These are phyloP conservation scores for Amanita pseudoporphyria DNA, from an alignment of 768 basidiomycete genomes.

Conservation along the genomic window DNA sequence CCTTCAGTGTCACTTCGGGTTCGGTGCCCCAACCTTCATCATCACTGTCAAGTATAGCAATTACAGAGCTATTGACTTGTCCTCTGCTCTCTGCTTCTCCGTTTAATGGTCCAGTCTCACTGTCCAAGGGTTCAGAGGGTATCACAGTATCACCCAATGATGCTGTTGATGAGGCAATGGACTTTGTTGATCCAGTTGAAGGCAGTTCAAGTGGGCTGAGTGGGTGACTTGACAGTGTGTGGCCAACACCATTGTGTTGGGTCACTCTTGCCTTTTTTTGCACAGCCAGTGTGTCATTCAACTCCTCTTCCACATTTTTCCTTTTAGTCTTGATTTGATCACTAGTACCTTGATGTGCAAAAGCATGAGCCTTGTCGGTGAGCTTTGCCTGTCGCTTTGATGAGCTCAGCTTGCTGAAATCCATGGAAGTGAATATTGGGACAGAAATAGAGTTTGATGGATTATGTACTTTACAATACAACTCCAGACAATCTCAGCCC, in stretches of 20 bases:
- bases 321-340: background rate
- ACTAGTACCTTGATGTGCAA: too few relatives aligned
- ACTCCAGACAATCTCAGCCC: background rate
- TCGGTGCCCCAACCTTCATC: background rate
- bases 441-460: background rate
- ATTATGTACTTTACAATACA: background rate
- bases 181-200: background rate
- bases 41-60: too few relatives aligned
- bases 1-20: background rate
- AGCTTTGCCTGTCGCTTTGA: too few relatives aligned
- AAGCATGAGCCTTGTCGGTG: background rate
- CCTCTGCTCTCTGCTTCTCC: background rate
- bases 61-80: too few relatives aligned
- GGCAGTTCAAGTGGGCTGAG: background rate
- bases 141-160: conserved; percentile 3
- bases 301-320: background rate
- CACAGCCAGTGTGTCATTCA: background rate
- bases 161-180: conserved; percentile 2
- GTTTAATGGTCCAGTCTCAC: background rate
- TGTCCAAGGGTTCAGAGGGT: background rate
- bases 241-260: background rate
- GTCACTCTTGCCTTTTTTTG: background rate
- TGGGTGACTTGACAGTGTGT: background rate
- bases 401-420: too few relatives aligned
- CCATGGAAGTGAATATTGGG: too few relatives aligned